Evolutionary conservation across 495 filamentous ascomycete genomes (phyloP), one percentile per base, ranked within the genome.

Genomic region (Amorphotheca resinae): DNA sequence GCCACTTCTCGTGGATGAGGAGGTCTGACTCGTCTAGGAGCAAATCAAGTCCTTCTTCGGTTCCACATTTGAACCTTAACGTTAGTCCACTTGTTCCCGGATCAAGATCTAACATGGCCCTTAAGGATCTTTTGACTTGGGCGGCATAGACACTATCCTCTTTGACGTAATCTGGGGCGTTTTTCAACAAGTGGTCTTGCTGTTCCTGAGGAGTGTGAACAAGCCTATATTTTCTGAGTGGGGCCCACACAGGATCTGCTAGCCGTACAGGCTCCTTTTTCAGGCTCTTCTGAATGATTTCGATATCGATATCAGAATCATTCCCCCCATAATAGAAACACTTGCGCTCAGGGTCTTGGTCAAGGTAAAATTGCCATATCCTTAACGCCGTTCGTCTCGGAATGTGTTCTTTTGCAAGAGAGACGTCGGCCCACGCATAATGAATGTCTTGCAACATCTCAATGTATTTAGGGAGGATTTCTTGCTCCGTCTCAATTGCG

Each of bases 371-470:
- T 20, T 37, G 3, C 45, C 50, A 48, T 4, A 52, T 41, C 9
- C 2, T 22, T n/a, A 4, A 9, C 8, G 45, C 44, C 11, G 45
- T 48, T 22, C 20, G 8, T 30, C 21, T 15, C 1, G 28, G 18
- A 9, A 52, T 52, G 9, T 41, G n/a, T 0, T 28, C 21, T 16
- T 40, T 17, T 14, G 42, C 45, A 20, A 37, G 22, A 14, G 44
- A 18, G 11, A 52, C 45, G 35, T 52, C 50, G 9, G 14, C 45
- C 46, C 46, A 49, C 3, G 55, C 33, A n/a, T n/a, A n/a, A 9
- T 49, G 44, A 5, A 51, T 28, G 14, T 57, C 57, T 22, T 21
- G 41, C 9, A 57, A 49, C 35, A 59, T 42, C 25, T 49, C 49
- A n/a, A 50, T 38, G 39, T 57, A 59, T 22, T 49, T 42, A 9